Evolutionary conservation across 257 asterid genomes (phyloP).

Genomic region (Solanum piurae): DNA sequence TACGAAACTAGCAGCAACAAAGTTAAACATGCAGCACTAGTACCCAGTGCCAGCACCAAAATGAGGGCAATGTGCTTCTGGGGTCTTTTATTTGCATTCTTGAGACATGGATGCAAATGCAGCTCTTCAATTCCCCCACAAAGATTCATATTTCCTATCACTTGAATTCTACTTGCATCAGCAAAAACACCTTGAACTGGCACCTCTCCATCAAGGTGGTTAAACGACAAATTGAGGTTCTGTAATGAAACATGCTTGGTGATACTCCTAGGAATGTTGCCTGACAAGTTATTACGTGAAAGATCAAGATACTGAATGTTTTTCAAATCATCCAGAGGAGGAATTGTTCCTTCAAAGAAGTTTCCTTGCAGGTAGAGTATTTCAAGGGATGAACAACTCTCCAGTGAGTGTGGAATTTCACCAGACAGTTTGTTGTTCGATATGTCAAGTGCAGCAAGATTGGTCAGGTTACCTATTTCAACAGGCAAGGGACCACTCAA

Average conservation of each 20-base stretch:
- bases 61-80: constrained; percentile 4
- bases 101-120: constrained; percentile 22
- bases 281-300: constrained; percentile 26
- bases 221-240: constrained; percentile 33
- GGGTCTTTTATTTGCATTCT: constrained; percentile 3
- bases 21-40: constrained; percentile 13
- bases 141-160: constrained; percentile 26
- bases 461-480: constrained; percentile 25
- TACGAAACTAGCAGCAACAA: constrained; percentile 16
- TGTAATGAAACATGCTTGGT: constrained; percentile 9
- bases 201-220: constrained; percentile 31
- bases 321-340: constrained; percentile 13
- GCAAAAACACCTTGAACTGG: constrained; percentile 31
- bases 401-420: constrained; percentile 24
- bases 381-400: constrained; percentile 24
- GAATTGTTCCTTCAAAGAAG: constrained; percentile 24
- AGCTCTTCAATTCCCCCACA: constrained; percentile 32
- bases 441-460: constrained; percentile 26
- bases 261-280: constrained; percentile 22
- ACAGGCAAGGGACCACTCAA: constrained; percentile 29
- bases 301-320: constrained; percentile 27
- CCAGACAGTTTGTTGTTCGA: constrained; percentile 34
- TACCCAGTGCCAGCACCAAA: constrained; percentile 3
- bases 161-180: constrained; percentile 11
- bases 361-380: constrained; percentile 22